A percentile compares a stretch with the other conserved stretches of the same genome.
phyloP scores from a whole-genome alignment of 306 rosid genomes.

The Datisca glomerata region DNA sequence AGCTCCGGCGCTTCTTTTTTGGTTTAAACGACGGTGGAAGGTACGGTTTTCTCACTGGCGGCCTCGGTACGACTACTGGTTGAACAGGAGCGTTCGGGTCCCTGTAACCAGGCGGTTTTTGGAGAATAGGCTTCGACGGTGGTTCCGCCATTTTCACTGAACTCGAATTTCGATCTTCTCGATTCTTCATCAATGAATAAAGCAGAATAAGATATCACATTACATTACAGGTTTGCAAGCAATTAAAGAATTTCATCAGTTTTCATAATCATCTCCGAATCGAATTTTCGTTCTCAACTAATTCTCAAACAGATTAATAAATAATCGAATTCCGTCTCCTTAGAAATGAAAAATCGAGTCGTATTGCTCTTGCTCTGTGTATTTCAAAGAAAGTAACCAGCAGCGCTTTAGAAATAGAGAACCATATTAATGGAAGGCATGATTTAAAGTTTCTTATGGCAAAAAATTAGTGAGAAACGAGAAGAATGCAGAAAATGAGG shows the following conservation, averaged over 20 bases:
- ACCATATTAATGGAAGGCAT: too few relatives aligned
- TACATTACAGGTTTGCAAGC: too few relatives aligned
- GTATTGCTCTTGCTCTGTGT: too few relatives aligned
- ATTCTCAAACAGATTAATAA: too few relatives aligned
- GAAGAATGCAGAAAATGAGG: too few relatives aligned
- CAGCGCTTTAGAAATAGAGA: too few relatives aligned
- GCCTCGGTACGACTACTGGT: slow-evolving; percentile 9
- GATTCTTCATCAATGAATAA: neutral
- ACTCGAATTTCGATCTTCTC: neutral
- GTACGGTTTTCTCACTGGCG: slow-evolving; percentile 17
- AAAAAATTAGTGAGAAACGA: too few relatives aligned
- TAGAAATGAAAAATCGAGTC: neutral
- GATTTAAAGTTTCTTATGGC: too few relatives aligned
- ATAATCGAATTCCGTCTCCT: neutral
- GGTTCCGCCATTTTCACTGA: slow-evolving; percentile 24
- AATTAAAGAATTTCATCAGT: too few relatives aligned
- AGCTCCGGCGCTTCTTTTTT: slow-evolving; percentile 16
- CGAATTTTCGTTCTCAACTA: too few relatives aligned
- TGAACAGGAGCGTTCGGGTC: slow-evolving; percentile 13
- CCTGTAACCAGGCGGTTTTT: slow-evolving; percentile 66
- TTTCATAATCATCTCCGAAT: too few relatives aligned
- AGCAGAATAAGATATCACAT: neutral
- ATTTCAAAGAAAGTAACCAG: too few relatives aligned
- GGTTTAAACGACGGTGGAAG: slow-evolving; percentile 33
- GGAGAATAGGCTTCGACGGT: slow-evolving; percentile 30